Evolutionary conservation across 169 alveolate genomes (phyloP), one percentile per base, ranked within the genome.

Genomic region (Plasmodium malariae): DNA sequence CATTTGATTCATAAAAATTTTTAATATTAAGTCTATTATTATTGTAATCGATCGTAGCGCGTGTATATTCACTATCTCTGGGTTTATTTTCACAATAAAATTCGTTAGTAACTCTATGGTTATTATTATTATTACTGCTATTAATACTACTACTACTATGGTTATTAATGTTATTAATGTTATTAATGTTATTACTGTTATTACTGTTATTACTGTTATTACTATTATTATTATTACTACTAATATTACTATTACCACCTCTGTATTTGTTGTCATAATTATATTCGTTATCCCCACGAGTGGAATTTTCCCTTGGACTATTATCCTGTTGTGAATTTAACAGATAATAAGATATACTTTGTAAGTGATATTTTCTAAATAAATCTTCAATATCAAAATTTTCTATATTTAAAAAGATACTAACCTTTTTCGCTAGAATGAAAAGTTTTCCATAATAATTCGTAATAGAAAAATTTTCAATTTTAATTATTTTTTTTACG

Each of bases 401-500:
- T 4, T 76, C 89, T 24, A 76, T 54, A 26, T 54, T 76, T 69
- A 76, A 62, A 76, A 43, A 54, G 3, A 76, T 40, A 12, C 45
- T 40, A 54, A 76, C 54, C 48, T 55, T 76, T 76, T 76, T 76
- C n/a, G 89, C 74, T 32, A 76, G 48, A 32, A 76, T 76, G 21
- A 76, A 76, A 43, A 76, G 76, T 21, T 76, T 76, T 1, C 89
- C 89, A 76, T 76, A 76, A 51, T 76, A 76, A 43, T 76, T 76
- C 14, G 89, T 76, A 34, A 76, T 76, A 36, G 89, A 76, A 48
- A 76, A 76, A 0, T 76, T 76, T 65, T 76, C 78, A 19, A 76
- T 76, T 11, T 7, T 37, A 28, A 76, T 76, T 48, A 76, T 40
- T 76, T 76, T 76, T 49, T 76, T 76, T 76, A 76, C 89, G 63